phyloP scores from a whole-genome alignment of 257 asterid genomes.

The Linaria vulgaris region DNA sequence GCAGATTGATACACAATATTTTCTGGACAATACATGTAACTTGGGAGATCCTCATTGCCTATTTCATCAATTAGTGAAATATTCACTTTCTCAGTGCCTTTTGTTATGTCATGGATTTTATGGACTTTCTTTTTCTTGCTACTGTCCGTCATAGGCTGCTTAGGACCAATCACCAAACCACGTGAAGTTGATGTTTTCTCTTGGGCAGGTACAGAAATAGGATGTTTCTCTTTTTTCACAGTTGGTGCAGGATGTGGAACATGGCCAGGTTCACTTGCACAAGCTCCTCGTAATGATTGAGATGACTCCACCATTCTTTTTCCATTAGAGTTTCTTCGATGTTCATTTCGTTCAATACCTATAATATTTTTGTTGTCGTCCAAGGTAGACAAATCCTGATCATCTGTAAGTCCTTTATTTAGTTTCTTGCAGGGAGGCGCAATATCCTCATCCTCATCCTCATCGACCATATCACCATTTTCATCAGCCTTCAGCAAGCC shows the following conservation, averaged over 20 bases:
- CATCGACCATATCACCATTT: slow-evolving; percentile 6
- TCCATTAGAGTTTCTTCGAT: slow-evolving; percentile 15
- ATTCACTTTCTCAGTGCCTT: slow-evolving; percentile 50
- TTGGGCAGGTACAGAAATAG: slow-evolving; percentile 10
- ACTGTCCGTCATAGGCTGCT: neutral
- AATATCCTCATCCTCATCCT: slow-evolving; percentile 9
- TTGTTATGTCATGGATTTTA: slow-evolving; percentile 45
- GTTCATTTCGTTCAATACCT: slow-evolving; percentile 22
- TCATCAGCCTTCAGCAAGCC: slow-evolving; percentile 25
- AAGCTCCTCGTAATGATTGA: slow-evolving; percentile 22
- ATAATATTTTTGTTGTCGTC: slow-evolving; percentile 15
- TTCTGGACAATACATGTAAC: slow-evolving; percentile 41
- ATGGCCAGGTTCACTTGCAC: slow-evolving; percentile 21
- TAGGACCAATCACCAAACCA: slow-evolving; percentile 5
- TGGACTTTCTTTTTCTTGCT: slow-evolving; percentile 24
- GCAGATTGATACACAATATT: slow-evolving; percentile 56
- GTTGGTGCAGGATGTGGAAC: slow-evolving; percentile 1
- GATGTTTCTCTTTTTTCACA: slow-evolving; percentile 22
- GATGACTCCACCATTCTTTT: slow-evolving; percentile 21
- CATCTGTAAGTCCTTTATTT: slow-evolving; percentile 27
- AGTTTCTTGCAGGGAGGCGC: slow-evolving; percentile 41
- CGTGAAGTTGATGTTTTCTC: slow-evolving; percentile 3
- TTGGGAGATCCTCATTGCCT: slow-evolving; percentile 47
- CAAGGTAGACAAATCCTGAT: slow-evolving; percentile 28
- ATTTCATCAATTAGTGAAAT: slow-evolving; percentile 57